phyloP scores from a whole-genome alignment of 1,284 basidiomycete genomes.

The Pseudozyma tsukubaensis region DNA sequence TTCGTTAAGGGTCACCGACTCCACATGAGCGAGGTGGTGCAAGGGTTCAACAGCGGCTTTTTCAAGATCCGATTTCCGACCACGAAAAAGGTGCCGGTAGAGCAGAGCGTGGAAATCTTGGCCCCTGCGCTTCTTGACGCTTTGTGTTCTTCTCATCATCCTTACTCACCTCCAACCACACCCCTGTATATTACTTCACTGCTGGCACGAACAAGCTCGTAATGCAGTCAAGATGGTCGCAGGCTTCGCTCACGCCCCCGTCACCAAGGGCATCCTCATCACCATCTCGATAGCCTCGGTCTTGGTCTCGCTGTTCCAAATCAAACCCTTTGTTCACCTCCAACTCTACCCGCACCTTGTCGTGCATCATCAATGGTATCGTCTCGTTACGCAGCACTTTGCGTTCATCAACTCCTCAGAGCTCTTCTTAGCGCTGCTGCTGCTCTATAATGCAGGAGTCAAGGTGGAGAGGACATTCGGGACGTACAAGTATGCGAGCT shows the following conservation, averaged over 20 bases:
- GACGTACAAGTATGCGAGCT: conserved; percentile 80
- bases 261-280: conserved; percentile 48
- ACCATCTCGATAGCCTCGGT: conserved; percentile 21
- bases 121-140: background rate
- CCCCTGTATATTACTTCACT: background rate
- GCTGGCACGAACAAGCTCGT: no score
- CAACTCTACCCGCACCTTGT: conserved; percentile 73
- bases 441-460: conserved; percentile 80
- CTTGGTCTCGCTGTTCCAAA: conserved; percentile 65
- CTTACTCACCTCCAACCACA: background rate
- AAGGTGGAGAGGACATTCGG: conserved; percentile 87
- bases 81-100: background rate
- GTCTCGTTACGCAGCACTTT: conserved; percentile 79
- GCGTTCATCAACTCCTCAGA: conserved; percentile 87
- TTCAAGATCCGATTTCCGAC: background rate
- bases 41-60: background rate
- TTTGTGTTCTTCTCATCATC: background rate
- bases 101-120: background rate
- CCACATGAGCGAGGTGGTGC: background rate
- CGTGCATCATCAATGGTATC: conserved; percentile 78
- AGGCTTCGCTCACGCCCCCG: conserved; percentile 45
- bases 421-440: conserved; percentile 79
- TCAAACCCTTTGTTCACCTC: conserved; percentile 42
- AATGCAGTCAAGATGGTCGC: conserved; percentile 30
- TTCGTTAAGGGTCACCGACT: background rate